phyloP scores from a whole-genome alignment of 805 yeast species.

The Starmerella bombi region DNA sequence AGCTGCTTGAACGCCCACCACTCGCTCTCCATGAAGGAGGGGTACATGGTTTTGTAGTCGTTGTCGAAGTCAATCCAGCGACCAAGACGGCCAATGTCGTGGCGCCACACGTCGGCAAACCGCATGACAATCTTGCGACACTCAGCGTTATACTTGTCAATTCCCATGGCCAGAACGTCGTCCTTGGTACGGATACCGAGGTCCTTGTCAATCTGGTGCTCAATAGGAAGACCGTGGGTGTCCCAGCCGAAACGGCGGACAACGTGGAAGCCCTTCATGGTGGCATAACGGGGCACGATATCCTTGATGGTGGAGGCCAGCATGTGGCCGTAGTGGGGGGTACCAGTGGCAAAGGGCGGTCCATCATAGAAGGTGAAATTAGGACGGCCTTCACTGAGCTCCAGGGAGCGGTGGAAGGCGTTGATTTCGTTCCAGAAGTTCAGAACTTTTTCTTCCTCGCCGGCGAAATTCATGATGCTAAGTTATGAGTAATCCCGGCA shows the following conservation, averaged over 20 bases:
- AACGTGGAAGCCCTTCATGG: conserved; percentile 92
- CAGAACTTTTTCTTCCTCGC: conserved; percentile 75
- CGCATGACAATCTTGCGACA: conserved; percentile 97
- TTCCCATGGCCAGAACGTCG: conserved; percentile 88
- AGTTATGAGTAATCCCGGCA: background rate
- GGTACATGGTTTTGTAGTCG: conserved; percentile 93
- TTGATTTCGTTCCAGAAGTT: conserved; percentile 77
- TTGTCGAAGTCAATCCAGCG: conserved; percentile 99
- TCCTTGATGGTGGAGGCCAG: conserved; percentile 94
- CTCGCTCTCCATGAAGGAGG: conserved; percentile 91
- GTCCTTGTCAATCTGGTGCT: conserved; percentile 96
- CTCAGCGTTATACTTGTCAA: conserved; percentile 84
- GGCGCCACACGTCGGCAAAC: conserved; percentile 89
- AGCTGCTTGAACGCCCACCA: conserved; percentile 98
- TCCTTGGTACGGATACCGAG: conserved; percentile 85
- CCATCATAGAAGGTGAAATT: conserved; percentile 94
- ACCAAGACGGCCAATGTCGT: conserved; percentile 84
- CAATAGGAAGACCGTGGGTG: conserved; percentile 97
- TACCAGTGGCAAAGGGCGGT: conserved; percentile 98
- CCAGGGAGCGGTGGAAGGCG: conserved; percentile 81
- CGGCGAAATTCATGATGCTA: conserved; percentile 46
- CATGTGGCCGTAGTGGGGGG: conserved; percentile 98
- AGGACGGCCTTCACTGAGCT: conserved; percentile 72
- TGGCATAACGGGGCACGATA: conserved; percentile 92
- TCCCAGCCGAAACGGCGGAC: conserved; percentile 99